phyloP scores from a whole-genome alignment of 441 rosid species.

The Euphorbia corollata region DNA sequence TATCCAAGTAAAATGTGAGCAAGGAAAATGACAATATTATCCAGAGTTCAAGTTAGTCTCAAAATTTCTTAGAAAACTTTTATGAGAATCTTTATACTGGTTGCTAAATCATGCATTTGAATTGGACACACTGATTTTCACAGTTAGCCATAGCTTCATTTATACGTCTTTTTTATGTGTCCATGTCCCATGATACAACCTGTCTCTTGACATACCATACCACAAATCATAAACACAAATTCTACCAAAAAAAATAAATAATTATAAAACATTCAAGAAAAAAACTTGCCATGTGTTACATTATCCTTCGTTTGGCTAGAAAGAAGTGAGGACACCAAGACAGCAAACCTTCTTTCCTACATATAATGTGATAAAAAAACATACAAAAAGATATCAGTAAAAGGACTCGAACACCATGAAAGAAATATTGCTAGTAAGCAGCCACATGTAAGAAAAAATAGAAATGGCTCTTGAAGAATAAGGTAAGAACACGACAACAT shows the following conservation, averaged over 20 bases:
- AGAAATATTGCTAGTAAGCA: neutral
- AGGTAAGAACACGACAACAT: neutral
- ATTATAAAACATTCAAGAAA: neutral
- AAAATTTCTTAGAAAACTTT: neutral
- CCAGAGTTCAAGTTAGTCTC: neutral
- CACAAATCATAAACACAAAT: neutral
- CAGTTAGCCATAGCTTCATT: neutral
- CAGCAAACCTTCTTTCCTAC: constrained; percentile 89
- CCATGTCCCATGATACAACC: too few relatives aligned
- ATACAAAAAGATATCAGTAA: neutral
- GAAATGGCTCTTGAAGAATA: neutral
- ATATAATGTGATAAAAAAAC: constrained; percentile 10
- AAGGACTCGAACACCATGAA: neutral
- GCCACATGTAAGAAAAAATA: constrained; percentile 5
- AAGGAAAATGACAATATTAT: neutral
- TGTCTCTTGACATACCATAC: neutral
- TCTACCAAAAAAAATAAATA: neutral
- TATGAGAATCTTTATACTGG: neutral
- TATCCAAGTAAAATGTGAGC: constrained; percentile 2
- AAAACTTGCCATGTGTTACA: constrained; percentile 57
- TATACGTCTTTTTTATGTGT: constrained; percentile 4
- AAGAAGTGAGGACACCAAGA: constrained; percentile 67
- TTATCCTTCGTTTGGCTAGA: constrained; percentile 97
- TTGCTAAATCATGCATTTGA: neutral
- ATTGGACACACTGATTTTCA: neutral